Percentiles rank a stretch among this genome's conserved stretches.
Evolutionary conservation across 768 basidiomycete genomes (phyloP).

Genomic region (Boletus rubescentipes): DNA sequence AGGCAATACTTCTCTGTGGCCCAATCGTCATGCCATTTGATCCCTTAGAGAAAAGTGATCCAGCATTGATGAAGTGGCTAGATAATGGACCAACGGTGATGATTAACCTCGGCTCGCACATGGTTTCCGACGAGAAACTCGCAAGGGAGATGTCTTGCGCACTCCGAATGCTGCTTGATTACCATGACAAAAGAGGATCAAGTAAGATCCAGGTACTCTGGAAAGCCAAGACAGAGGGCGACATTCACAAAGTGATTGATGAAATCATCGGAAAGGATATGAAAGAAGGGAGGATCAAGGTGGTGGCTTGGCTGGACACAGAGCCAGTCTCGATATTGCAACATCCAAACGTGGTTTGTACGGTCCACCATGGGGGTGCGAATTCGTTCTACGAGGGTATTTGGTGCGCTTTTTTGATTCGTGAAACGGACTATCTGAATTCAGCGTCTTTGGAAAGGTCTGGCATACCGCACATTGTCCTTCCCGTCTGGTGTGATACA

Average conservation of each 20-base stretch:
- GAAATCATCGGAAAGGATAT: neutral
- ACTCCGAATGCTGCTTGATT: conserved; percentile 4
- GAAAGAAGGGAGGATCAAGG: conserved; percentile 6
- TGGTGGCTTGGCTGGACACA: conserved; percentile 11
- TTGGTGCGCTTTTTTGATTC: neutral
- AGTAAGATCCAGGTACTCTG: conserved; percentile 6
- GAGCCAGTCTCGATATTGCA: conserved; percentile 11
- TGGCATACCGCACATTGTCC: conserved; percentile 9
- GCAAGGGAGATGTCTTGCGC: conserved; percentile 2
- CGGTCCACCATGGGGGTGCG: neutral
- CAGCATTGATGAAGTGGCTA: conserved; percentile 4
- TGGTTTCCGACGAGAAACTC: neutral
- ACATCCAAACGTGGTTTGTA: neutral
- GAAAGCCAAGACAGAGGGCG: neutral
- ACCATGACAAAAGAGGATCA: neutral
- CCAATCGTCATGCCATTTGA: conserved; percentile 8
- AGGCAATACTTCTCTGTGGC: conserved; percentile 6
- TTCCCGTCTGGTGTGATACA: conserved; percentile 13
- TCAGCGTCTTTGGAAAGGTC: conserved; percentile 4
- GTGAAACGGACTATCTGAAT: neutral
- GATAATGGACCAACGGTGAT: conserved; percentile 10
- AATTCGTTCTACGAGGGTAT: conserved; percentile 4
- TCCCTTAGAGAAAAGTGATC: conserved; percentile 6
- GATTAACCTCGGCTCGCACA: conserved; percentile 10
- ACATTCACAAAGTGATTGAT: neutral